Base-by-base conservation (phyloP, 352 stramenopile genomes). In the Globisporangium barbulae region DNA sequence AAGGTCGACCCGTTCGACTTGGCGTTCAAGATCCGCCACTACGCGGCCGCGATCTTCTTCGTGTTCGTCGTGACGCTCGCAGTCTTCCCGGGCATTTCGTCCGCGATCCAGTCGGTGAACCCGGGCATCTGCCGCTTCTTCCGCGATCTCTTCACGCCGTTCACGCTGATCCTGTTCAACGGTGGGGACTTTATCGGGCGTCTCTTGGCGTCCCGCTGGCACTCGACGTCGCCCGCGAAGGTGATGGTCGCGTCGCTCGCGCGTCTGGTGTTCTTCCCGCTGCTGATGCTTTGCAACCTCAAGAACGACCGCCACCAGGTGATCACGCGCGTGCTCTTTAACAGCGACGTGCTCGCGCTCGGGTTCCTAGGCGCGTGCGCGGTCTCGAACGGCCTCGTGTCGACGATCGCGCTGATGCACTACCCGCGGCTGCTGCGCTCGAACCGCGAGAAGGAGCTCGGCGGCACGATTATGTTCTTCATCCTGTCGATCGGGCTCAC, bases 381-480 rank as follows among this genome's bases (percentile, higher is more conserved):
- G 15, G 87, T 86, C 67, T 81, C 84, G 28, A 95, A 95, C 50
- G 86, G 86, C 13, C 65, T 92, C 42, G 48, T 95, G 54, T 82
- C 68, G 22, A 92, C 84, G 37, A 58, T 92, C 44, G 78, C 84
- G 33, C 75, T 93, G 53, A 95, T 95, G 86, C 70, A 91, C 65
- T 92, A 90, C 65, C 79, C 86, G 25, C 62, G 74, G 37, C 42
- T 84, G 30, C 75, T 91, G 22, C 65, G 58, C 33, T 76, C 70
- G 35, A 86, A 76, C 62, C 70, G 70, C 37, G 86, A 89, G 50
- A 93, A 93, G 54, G 82, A 91, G 56, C 50, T 91, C 21, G 79
- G 81, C 42, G 81, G 86, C 42, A 90, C 79, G 31, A 69, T 92
- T 69, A 91, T 95, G 81, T 92, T 93, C 69, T 91, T 93, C 53